Base-by-base conservation (phyloP, 805 yeast genomes). In the Candida saitoana region DNA sequence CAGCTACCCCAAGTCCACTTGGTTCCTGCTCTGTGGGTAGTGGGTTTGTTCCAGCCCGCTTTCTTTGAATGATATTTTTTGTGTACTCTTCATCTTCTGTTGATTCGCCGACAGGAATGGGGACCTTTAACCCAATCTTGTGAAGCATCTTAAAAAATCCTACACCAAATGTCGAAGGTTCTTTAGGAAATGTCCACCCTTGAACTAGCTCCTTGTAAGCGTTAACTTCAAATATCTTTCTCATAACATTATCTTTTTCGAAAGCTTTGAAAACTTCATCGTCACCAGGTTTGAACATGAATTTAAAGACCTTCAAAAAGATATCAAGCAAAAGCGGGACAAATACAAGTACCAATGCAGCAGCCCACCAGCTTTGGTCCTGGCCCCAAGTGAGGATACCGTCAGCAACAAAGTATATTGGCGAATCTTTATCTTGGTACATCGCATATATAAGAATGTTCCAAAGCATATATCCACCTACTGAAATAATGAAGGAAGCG, bases 311-410 rank as follows among this genome's bases (percentile, higher is more conserved):
- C 48, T 83, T 80, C 40, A 80, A 58, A 4, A 84, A 55, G 31
- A 86, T 61, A 57, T 93, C 98, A 45, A 85, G 64, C 30, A 80
- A 60, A 11, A 86, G 49, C 2, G 91, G 84, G 40, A 87, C 67
- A 0, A 77, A 63, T 1, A 71, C 59, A 15, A 85, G 57, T 1
- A 81, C 71, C 22, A 87, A 55, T 25, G 86, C 63, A 0, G 87
- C 62, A 1, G 87, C 87, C 98, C 98, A 93, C 79, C 89, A 91
- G 1, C 86, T 73, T n/a, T 70, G 59, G 56, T 93, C 97, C 16
- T 49, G 62, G 17, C 98, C 98, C 66, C 87, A 88, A 39, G 79
- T 79, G 38, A 80, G 62, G 37, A 93, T 68, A 2, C 93, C 95
- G 46, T 76, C 71, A 5, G 71, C 68, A 2, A 86, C 96, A 58